Base-by-base conservation (phyloP, 371 early-diverging fungal genomes). In the Circinella minor region DNA sequence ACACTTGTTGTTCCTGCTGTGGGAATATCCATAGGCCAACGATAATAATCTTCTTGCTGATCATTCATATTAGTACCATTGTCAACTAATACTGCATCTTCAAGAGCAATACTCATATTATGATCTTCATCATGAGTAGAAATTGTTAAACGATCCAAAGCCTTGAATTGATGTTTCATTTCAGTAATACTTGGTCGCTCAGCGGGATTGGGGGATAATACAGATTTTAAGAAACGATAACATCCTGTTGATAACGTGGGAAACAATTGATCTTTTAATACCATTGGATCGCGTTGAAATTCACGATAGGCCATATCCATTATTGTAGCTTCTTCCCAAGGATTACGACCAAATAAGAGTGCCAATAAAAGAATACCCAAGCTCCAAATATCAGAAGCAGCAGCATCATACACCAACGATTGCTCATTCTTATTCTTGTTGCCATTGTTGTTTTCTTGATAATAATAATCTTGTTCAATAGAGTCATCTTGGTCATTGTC, bases 331-430 rank as follows among this genome's bases (percentile, higher is more conserved):
- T 88, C 86, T 73, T 89, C 83, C 95, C 95, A 95, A 6, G 93
- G 95, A 71, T 93, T 93, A 55, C 92, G 87, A 67, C 92, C 92
- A 81, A 90, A 90, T 55, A 91, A 74, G 37, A 93, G 66, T 73
- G 91, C 92, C 67, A 93, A 68, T 13, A 95, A 77, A 37, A 95
- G 84, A 63, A 95, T 87, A 38, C 93, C 93, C 11, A 93, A 77
- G 4, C 88, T 86, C 95, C 95, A 95, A 27, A 87, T 83, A 74
- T 94, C 93, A 36, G 87, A 86, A 46, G 89, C 87, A 48, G 92
- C 87, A 11, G 91, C 83, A 49, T 85, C 82, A 70, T 92, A 93
- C 46, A 80, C 77, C 15, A 76, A 65, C 8, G 74, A n/a, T 14
- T 73, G 66, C 36, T 66, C 66, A 69, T 38, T 47, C 61, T 39